Evolutionary conservation across 441 rosid genomes (phyloP), one percentile per base, ranked within the genome.

Genomic region (Corymbia calophylla): DNA sequence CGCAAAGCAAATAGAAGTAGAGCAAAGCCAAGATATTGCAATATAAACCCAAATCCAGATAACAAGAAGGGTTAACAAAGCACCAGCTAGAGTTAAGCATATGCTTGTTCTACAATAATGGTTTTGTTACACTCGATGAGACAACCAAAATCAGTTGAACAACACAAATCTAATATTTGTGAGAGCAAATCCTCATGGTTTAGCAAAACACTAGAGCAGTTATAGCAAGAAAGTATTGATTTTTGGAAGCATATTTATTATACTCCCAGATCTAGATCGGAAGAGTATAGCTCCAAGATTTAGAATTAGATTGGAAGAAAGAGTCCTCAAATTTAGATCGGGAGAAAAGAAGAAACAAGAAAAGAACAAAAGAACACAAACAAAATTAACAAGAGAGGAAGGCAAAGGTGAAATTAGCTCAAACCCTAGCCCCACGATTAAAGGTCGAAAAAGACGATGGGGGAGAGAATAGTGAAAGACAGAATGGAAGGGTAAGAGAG

Each of bases 201-300:
- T 56, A 23, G 6, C 3, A 56, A 56, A 29, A 56, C 3, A 2
- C 6, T 56, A 56, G 62, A 9, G 13, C 0, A 0, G 25, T 21
- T 56, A 56, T 0, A 56, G 29, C 29, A 56, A 6, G 9, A 0
- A 8, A 1, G 12, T 0, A 6, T 56, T 0, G 29, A 23, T 8
- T 56, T 12, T 2, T 3, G 9, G 6, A 56, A 56, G 29, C 62
- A 56, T 56, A 56, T 56, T 56, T 23, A 56, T 56, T 56, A 56
- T 56, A 56, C 3, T 56, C 3, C 10, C 29, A 23, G 17, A 56
- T 56, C 27, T 56, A 21, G 11, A 56, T 56, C 0, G 11, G 1
- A 25, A 21, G 60, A 35, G 27, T 19, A 55, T 55, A 21, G 18
- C 27, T 55, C 10, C 5, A 8, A 23, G 19, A 39, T 39, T 39